Percentiles rank a stretch among this genome's conserved stretches.
Conservation (phyloP, 768 basidiomycete genomes). For the Lentinula sp. region DNA sequence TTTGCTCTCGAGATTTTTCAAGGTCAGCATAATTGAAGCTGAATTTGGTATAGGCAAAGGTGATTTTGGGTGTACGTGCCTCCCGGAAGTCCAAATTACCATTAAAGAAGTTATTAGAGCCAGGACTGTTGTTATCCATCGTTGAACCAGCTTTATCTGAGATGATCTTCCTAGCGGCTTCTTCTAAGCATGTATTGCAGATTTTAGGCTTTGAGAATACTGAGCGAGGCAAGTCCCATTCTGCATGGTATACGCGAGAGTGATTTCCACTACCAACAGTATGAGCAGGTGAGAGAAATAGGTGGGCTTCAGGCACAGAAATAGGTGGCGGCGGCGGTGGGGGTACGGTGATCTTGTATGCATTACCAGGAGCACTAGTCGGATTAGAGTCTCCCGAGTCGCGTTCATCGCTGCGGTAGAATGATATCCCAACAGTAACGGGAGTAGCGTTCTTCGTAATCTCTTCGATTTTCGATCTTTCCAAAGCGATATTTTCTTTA, state of each 20-base stretch:
- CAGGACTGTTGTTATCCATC: background rate
- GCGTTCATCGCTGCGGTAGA: slow-evolving; percentile 14
- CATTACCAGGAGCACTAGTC: slow-evolving; percentile 11
- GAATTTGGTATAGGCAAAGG: background rate
- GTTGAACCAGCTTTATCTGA: background rate
- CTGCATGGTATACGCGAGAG: slow-evolving; percentile 43
- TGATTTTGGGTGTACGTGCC: background rate
- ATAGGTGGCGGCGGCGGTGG: slow-evolving; percentile 11
- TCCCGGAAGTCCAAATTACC: background rate
- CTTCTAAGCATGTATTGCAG: slow-evolving; percentile 31
- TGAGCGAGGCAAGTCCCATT: slow-evolving; percentile 45
- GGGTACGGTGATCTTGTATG: slow-evolving; percentile 11
- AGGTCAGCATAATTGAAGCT: background rate
- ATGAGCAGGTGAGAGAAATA: slow-evolving; percentile 36
- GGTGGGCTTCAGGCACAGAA: slow-evolving; percentile 32
- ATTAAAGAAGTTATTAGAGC: background rate
- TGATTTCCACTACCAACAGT: slow-evolving; percentile 42
- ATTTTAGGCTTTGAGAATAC: slow-evolving; percentile 25
- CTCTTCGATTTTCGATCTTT: background rate
- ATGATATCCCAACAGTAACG: background rate
- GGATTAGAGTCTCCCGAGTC: slow-evolving; percentile 19
- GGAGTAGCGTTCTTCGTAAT: background rate
- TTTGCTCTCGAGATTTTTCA: background rate
- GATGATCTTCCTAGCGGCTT: background rate
- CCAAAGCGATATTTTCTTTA: slow-evolving; percentile 1